These are phyloP conservation scores for Coprinellus aureogranulatus DNA, from an alignment of 768 basidiomycete genomes.

Conservation along the genomic window DNA sequence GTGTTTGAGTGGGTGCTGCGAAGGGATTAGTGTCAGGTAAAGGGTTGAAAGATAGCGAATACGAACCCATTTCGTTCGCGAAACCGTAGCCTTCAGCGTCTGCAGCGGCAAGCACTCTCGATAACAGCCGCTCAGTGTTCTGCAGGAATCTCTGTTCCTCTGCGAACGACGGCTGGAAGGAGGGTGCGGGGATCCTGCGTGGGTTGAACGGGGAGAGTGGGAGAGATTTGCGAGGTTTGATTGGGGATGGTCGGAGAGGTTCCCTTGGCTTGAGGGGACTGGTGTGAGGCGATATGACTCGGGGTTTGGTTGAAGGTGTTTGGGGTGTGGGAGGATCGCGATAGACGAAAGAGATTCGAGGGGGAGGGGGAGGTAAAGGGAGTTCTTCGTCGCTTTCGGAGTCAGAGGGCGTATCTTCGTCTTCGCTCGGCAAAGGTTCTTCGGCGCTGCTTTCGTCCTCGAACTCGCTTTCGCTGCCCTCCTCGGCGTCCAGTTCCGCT, in stretches of 20 bases:
- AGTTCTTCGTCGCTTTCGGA: conserved; percentile 14
- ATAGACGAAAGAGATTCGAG: too few relatives aligned
- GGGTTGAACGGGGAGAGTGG: not conserved
- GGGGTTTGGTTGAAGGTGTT: too few relatives aligned
- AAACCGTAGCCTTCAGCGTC: conserved; percentile 33
- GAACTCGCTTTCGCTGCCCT: conserved; percentile 6
- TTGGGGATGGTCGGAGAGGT: not conserved
- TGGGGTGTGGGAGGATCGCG: too few relatives aligned
- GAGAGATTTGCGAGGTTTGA: not conserved
- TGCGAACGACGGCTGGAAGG: conserved; percentile 21
- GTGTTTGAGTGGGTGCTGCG: conserved; percentile 45
- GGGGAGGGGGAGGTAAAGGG: not conserved
- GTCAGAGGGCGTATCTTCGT: not conserved
- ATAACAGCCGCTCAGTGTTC: conserved; percentile 33
- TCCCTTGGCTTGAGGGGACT: not conserved
- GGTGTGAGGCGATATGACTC: too few relatives aligned
- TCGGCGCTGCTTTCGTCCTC: conserved; percentile 15
- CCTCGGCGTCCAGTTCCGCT: conserved; percentile 30
- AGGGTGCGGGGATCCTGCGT: conserved; percentile 3
- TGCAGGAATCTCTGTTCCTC: conserved; percentile 32
- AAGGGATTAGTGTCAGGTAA: not conserved
- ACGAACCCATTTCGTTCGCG: conserved; percentile 35
- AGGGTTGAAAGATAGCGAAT: not conserved
- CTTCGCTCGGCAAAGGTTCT: conserved; percentile 16
- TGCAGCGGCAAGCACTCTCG: conserved; percentile 34